phyloP scores from a whole-genome alignment of 2,329 filamentous ascomycete species.

The Westerdykella sp. region DNA sequence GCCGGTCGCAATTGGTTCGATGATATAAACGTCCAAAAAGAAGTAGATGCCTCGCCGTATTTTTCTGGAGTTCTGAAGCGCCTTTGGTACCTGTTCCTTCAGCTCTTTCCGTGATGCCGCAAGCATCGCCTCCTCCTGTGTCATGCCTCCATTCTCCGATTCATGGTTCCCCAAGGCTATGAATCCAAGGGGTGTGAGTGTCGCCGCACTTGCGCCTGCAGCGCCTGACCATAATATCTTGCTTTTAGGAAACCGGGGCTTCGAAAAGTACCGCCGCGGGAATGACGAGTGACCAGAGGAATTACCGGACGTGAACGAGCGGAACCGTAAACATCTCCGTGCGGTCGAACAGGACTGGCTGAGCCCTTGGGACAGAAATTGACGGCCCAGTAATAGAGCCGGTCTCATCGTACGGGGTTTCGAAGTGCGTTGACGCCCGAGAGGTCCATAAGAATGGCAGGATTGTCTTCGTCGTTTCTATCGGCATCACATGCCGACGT shows the following conservation, averaged over 20 bases:
- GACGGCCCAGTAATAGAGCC: constrained; percentile 45
- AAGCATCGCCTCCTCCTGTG: constrained; percentile 80
- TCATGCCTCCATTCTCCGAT: constrained; percentile 48
- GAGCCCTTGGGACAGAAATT: constrained; percentile 42
- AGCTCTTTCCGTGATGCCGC: constrained; percentile 74
- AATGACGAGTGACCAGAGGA: constrained; percentile 18
- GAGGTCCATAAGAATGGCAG: constrained; percentile 16
- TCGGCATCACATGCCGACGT: too few species aligned
- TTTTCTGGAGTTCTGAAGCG: constrained; percentile 54
- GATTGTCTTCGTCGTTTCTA: too few species aligned
- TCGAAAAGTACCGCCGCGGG: constrained; percentile 30
- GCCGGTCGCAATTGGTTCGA: constrained; percentile 79
- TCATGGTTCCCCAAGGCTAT: constrained; percentile 52
- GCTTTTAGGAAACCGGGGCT: constrained; percentile 28
- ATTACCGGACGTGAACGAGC: constrained; percentile 18
- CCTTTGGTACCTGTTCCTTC: constrained; percentile 58
- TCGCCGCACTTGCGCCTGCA: constrained; percentile 20
- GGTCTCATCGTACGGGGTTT: constrained; percentile 44
- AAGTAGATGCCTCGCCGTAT: constrained; percentile 56
- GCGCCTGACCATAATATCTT: constrained; percentile 31
- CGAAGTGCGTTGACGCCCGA: constrained; percentile 14
- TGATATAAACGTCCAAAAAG: constrained; percentile 65
- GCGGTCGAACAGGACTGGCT: constrained; percentile 17
- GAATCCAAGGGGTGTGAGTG: constrained; percentile 53
- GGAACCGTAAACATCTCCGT: constrained; percentile 3